phyloP scores from a whole-genome alignment of 768 basidiomycete species.

The Pisolithus orientalis region DNA sequence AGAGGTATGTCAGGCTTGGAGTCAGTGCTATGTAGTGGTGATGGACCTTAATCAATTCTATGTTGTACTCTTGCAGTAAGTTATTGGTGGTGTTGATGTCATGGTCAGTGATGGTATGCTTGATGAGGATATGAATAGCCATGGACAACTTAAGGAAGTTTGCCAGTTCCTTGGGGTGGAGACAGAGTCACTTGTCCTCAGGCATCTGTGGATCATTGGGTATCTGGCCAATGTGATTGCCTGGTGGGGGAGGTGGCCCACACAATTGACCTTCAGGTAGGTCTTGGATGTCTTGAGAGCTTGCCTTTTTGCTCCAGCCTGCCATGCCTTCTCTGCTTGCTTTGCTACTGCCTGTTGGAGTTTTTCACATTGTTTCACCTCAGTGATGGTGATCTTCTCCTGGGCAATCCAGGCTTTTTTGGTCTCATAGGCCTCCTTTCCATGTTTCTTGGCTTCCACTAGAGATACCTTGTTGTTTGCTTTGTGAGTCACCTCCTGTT shows the following conservation, averaged over 20 bases:
- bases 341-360: neutral
- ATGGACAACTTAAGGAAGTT: constrained; percentile 8
- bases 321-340: neutral
- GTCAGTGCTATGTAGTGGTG: constrained; percentile 3
- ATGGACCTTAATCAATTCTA: constrained; percentile 15
- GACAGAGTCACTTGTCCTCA: constrained; percentile 14
- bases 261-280: neutral
- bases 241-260: neutral
- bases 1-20: neutral
- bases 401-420: too few relatives aligned
- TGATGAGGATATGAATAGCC: constrained; percentile 11
- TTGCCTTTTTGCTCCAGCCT: neutral
- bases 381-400: neutral
- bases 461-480: too few relatives aligned
- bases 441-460: too few relatives aligned
- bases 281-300: neutral
- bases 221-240: neutral
- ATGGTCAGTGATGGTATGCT: neutral
- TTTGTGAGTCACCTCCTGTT: too few relatives aligned
- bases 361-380: constrained; percentile 1
- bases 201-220: constrained; percentile 3
- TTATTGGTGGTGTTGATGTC: constrained; percentile 9
- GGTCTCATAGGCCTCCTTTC: too few relatives aligned
- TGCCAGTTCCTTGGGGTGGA: constrained; percentile 1
- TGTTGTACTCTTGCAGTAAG: constrained; percentile 18